Evolutionary conservation across 169 alveolate species (phyloP).

Genomic region (Perkinsus marinus): DNA sequence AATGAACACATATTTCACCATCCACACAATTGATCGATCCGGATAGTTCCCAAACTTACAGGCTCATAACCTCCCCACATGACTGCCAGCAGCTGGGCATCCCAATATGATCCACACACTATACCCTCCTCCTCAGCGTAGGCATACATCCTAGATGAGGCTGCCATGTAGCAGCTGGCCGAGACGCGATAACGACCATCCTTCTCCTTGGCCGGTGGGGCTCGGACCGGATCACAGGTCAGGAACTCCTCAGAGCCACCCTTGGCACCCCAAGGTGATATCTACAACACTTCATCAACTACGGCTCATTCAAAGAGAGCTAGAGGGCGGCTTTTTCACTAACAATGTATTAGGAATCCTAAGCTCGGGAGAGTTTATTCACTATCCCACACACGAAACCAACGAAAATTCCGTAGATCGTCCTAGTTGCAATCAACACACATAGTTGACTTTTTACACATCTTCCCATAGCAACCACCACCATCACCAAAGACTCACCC

Average conservation of each 20-base stretch:
- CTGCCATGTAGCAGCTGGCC: background rate
- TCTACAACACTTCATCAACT: background rate
- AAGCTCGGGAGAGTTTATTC: too few species aligned
- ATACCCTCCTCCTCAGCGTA: background rate
- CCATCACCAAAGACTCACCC: too few species aligned
- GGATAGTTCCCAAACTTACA: background rate
- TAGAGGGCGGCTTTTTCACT: too few species aligned
- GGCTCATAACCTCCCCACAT: background rate
- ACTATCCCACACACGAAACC: too few species aligned
- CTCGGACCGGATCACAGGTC: background rate
- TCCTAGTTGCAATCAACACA: too few species aligned
- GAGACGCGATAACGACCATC: background rate
- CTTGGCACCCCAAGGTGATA: background rate
- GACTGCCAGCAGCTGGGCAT: background rate
- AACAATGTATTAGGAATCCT: too few species aligned
- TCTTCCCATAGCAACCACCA: too few species aligned
- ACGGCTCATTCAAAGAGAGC: too few species aligned
- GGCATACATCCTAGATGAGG: background rate
- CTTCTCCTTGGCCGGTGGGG: background rate
- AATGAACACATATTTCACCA: too few species aligned
- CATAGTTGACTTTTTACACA: too few species aligned
- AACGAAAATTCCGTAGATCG: too few species aligned
- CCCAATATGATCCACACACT: background rate
- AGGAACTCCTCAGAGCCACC: background rate
- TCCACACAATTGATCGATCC: too few species aligned